Conservation (phyloP, 2,329 filamentous ascomycete genomes). For the Penicillium digitatum region DNA sequence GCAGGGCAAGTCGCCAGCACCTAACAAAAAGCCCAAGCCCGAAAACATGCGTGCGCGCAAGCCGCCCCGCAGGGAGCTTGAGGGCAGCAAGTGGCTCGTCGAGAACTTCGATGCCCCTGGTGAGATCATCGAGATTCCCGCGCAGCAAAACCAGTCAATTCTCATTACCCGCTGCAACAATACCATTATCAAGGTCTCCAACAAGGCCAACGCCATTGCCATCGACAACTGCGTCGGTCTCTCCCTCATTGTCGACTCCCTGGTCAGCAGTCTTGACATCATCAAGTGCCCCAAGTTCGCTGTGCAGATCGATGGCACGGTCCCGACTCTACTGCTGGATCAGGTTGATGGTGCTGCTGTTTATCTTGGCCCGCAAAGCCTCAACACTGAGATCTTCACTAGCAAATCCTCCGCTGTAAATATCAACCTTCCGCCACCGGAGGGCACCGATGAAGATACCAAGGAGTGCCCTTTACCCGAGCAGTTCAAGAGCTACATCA, state of each 20-base stretch:
- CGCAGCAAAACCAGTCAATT: constrained; percentile 78
- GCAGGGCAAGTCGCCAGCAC: constrained; percentile 74
- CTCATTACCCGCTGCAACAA: constrained; percentile 90
- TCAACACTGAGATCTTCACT: constrained; percentile 75
- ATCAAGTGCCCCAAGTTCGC: constrained; percentile 95
- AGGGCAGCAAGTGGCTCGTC: constrained; percentile 91
- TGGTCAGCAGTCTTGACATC: constrained; percentile 87
- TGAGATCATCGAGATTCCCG: constrained; percentile 74
- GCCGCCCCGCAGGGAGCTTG: constrained; percentile 71
- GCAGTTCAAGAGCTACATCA: constrained; percentile 79
- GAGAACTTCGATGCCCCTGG: constrained; percentile 84
- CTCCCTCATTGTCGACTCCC: constrained; percentile 80
- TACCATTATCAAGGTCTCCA: constrained; percentile 80
- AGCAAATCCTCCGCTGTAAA: constrained; percentile 88
- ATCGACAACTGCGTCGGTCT: constrained; percentile 84
- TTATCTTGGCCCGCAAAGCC: constrained; percentile 78
- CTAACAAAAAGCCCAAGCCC: constrained; percentile 81
- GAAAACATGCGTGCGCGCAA: constrained; percentile 82
- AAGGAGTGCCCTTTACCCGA: constrained; percentile 83
- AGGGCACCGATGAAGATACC: constrained; percentile 69
- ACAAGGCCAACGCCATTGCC: constrained; percentile 95
- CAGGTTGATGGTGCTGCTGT: constrained; percentile 87
- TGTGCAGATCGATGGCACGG: constrained; percentile 78
- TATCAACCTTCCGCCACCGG: constrained; percentile 70
- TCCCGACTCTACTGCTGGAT: constrained; percentile 86